Evolutionary conservation across 2,329 filamentous ascomycete species (phyloP).

Genomic region (Cladophialophora exuberans): DNA sequence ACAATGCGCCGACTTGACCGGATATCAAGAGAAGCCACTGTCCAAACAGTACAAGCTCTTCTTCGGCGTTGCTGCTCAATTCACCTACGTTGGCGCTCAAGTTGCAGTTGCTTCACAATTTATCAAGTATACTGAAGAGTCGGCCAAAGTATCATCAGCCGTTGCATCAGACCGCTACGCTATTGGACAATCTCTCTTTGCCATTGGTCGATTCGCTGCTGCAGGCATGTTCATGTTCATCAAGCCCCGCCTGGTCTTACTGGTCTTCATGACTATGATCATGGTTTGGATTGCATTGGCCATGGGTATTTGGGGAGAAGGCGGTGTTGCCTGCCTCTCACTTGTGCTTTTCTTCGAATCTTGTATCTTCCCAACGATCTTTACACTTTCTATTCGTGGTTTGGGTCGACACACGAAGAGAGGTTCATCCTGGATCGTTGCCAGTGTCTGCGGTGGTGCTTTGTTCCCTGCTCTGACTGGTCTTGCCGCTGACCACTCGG

Average conservation of each 20-base stretch:
- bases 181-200: constrained; percentile 75
- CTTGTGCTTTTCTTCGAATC: constrained; percentile 80
- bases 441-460: constrained; percentile 68
- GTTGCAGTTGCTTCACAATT: constrained; percentile 35
- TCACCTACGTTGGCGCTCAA: constrained; percentile 71
- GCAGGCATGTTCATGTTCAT: constrained; percentile 68
- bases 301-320: constrained; percentile 53
- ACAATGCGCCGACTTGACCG: constrained; percentile 43
- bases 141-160: constrained; percentile 56
- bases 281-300: constrained; percentile 62
- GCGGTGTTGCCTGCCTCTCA: constrained; percentile 61
- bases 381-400: constrained; percentile 75
- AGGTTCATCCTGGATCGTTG: constrained; percentile 73
- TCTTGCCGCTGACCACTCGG: constrained; percentile 31
- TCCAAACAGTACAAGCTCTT: constrained; percentile 75
- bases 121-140: constrained; percentile 73
- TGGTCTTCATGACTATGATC: constrained; percentile 67
- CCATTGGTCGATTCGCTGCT: constrained; percentile 74
- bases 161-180: constrained; percentile 71
- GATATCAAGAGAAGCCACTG: constrained; percentile 62
- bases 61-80: constrained; percentile 75
- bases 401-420: constrained; percentile 77
- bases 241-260: constrained; percentile 70
- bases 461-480: constrained; percentile 67
- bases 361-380: constrained; percentile 81